Conservation (phyloP, 1,284 basidiomycete species). For the Polyporus tsugae region DNA sequence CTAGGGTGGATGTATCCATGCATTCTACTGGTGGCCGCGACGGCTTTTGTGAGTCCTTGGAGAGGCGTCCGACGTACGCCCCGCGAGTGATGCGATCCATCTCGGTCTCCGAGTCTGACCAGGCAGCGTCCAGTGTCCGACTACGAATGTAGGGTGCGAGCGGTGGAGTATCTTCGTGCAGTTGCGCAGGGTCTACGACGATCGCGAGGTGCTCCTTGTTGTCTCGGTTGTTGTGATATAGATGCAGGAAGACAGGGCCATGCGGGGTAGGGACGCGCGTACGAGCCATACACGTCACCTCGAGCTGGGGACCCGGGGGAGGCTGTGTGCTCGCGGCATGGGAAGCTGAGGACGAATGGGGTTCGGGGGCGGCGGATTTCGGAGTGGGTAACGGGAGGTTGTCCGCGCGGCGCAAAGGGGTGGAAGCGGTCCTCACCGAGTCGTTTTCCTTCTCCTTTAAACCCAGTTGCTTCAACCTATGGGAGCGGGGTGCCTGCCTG, state of each 20-base stretch:
- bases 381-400: constrained; percentile 35
- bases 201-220: constrained; percentile 98
- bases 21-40: constrained; percentile 53
- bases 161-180: constrained; percentile 50
- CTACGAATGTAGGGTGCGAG: constrained; percentile 77
- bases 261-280: constrained; percentile 98
- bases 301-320: constrained; percentile 44
- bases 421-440: constrained; percentile 26
- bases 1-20: constrained; percentile 27
- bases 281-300: constrained; percentile 93
- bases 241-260: constrained; percentile 92
- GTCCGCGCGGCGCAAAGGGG: constrained; percentile 36
- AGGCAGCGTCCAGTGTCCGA: constrained; percentile 83
- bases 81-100: constrained; percentile 95
- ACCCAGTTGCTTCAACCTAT: constrained; percentile 51
- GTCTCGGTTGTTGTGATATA: constrained; percentile 94
- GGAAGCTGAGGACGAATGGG: constrained; percentile 17
- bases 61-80: constrained; percentile 90
- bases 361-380: constrained; percentile 1
- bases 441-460: constrained; percentile 40
- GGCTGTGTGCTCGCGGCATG: constrained; percentile 19
- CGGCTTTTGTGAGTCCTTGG: constrained; percentile 61
- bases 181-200: constrained; percentile 91
- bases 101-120: constrained; percentile 89
- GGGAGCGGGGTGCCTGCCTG: constrained; percentile 73